Conservation (phyloP, 345 rosid genomes). For the Cardamine occulta region DNA sequence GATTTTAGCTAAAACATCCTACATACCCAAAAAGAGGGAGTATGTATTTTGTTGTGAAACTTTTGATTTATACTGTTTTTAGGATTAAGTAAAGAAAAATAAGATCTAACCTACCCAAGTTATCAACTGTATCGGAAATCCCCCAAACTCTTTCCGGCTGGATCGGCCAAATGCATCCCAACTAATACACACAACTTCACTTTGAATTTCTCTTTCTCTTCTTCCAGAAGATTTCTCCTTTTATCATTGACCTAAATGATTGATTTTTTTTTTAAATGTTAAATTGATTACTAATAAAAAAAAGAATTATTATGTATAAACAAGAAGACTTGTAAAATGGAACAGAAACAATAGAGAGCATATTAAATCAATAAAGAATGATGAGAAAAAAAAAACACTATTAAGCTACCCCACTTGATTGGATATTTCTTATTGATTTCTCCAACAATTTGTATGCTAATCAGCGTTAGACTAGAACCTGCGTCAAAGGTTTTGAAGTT, state of each 20-base stretch:
- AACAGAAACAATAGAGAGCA: background rate
- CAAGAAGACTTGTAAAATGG: too few species aligned
- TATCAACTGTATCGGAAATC: slow-evolving; percentile 25
- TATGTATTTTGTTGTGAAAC: background rate
- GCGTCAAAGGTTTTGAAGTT: background rate
- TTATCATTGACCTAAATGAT: slow-evolving; percentile 16
- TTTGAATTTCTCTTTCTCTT: slow-evolving; percentile 42
- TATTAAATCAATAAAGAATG: too few species aligned
- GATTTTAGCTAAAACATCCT: too few species aligned
- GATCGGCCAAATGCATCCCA: slow-evolving; percentile 29
- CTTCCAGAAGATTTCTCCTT: slow-evolving; percentile 31
- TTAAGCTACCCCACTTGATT: too few species aligned
- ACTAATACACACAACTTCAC: slow-evolving; percentile 25
- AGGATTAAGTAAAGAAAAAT: slow-evolving; percentile 13
- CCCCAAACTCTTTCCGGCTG: slow-evolving; percentile 24
- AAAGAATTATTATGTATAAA: too few species aligned
- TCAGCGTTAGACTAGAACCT: background rate
- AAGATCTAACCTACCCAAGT: slow-evolving; percentile 43
- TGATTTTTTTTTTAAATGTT: background rate
- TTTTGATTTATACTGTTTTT: background rate
- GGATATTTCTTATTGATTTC: background rate
- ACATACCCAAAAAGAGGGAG: too few species aligned
- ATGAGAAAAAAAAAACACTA: too few species aligned
- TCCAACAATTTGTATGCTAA: background rate
- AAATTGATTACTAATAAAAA: too few species aligned